These are phyloP conservation scores for Eremochloa ophiuroides DNA, from an alignment of 176 grass and related monocot species.

Conservation along the genomic window DNA sequence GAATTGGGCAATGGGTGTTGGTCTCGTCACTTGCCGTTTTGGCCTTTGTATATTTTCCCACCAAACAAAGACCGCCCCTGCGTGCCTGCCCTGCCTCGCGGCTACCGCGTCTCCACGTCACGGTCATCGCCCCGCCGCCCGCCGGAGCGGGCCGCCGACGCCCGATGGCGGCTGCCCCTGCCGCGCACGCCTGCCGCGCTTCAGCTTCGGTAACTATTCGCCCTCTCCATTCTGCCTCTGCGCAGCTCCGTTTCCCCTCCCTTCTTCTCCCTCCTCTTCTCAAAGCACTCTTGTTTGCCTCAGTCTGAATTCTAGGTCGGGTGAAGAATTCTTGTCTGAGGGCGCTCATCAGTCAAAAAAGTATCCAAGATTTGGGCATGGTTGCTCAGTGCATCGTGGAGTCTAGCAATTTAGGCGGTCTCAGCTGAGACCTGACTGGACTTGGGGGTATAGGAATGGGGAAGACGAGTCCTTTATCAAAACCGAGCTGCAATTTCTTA, in stretches of 20 bases:
- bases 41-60: conserved; percentile 21
- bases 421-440: neutral
- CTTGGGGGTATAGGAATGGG: neutral
- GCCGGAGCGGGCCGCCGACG: neutral
- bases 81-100: too few species aligned
- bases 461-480: neutral
- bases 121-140: neutral
- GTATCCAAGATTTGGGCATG: neutral
- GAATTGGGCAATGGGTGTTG: neutral
- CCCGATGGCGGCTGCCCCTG: conserved; percentile 32
- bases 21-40: neutral
- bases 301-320: neutral
- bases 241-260: neutral
- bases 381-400: neutral
- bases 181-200: conserved; percentile 27
- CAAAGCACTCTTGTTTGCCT: neutral
- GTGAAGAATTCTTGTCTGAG: neutral
- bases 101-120: conserved; percentile 17
- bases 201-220: conserved; percentile 42
- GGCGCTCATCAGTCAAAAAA: neutral
- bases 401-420: neutral
- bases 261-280: neutral
- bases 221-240: neutral
- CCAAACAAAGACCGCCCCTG: neutral
- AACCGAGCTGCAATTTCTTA: neutral